Percentiles rank a stretch among this genome's conserved stretches.
phyloP scores from a whole-genome alignment of 2,329 filamentous ascomycete genomes.

The Aspergillus nomiae region DNA sequence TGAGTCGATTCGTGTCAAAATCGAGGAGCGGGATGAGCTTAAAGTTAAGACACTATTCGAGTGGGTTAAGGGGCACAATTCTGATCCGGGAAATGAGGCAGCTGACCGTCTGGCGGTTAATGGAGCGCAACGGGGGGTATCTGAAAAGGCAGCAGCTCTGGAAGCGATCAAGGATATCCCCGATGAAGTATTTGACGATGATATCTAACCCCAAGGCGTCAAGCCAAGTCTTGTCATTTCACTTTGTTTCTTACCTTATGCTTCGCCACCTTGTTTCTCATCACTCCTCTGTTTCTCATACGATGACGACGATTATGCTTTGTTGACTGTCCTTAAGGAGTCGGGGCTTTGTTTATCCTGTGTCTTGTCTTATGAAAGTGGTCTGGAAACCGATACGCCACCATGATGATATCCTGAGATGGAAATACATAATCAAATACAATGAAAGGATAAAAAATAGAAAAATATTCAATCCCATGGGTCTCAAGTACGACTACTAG shows the following conservation, averaged over 20 bases:
- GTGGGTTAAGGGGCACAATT: slow-evolving; percentile 88
- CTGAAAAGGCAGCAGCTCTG: slow-evolving; percentile 30
- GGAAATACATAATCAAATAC: background rate
- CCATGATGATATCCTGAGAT: background rate
- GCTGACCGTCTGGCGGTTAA: slow-evolving; percentile 77
- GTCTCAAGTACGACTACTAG: background rate
- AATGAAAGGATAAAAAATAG: background rate
- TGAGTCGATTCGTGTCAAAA: slow-evolving; percentile 67
- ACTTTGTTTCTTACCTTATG: background rate
- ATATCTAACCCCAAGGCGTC: slow-evolving; percentile 10
- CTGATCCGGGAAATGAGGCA: slow-evolving; percentile 72
- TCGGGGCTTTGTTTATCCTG: background rate
- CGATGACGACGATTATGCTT: slow-evolving; percentile 1
- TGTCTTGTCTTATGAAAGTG: background rate
- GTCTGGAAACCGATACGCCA: background rate
- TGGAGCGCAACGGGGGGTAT: slow-evolving; percentile 55
- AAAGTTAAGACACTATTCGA: slow-evolving; percentile 69
- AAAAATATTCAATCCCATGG: background rate
- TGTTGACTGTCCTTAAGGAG: background rate
- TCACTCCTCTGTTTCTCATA: background rate
- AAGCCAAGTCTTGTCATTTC: background rate
- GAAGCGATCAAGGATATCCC: slow-evolving; percentile 25
- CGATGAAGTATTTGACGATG: slow-evolving; percentile 30
- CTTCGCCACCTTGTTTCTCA: background rate
- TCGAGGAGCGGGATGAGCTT: slow-evolving; percentile 66